Evolutionary conservation across 2,329 filamentous ascomycete genomes (phyloP).

Genomic region (Madurella fahalii): DNA sequence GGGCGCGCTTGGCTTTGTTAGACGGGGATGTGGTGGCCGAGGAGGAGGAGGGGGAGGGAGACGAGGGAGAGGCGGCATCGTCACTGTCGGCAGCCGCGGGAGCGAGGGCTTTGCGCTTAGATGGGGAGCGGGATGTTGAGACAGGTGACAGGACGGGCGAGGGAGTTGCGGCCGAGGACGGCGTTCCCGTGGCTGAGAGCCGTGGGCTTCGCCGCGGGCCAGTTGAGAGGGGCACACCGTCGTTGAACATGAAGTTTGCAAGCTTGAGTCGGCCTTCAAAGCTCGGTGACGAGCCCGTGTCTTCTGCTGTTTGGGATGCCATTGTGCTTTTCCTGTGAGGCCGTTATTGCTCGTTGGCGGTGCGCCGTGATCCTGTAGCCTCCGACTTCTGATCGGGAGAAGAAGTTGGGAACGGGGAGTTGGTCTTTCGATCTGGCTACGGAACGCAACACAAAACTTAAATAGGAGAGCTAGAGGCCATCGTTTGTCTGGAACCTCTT

Average conservation of each 20-base stretch:
- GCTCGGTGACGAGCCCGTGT: constrained; percentile 27
- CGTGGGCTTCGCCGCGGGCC: constrained; percentile 32
- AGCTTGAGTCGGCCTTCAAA: constrained; percentile 44
- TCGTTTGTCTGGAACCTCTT: neutral
- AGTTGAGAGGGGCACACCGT: neutral
- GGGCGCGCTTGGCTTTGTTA: constrained; percentile 32
- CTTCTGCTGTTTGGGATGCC: constrained; percentile 10
- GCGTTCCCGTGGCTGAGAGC: constrained; percentile 20
- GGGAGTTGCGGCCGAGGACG: constrained; percentile 14
- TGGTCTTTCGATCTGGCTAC: neutral
- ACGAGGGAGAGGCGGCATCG: constrained; percentile 17
- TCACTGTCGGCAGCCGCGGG: neutral
- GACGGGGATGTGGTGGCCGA: constrained; percentile 13
- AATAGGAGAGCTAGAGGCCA: neutral
- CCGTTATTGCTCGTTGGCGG: neutral
- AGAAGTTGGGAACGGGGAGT: too few species aligned
- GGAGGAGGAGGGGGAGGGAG: constrained; percentile 14
- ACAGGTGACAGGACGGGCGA: constrained; percentile 9
- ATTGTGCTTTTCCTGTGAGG: neutral
- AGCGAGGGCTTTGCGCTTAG: constrained; percentile 21
- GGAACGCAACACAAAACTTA: neutral
- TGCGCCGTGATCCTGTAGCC: neutral
- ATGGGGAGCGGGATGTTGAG: constrained; percentile 12
- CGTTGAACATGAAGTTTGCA: constrained; percentile 41
- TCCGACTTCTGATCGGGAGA: neutral